Evolutionary conservation across 1,139 yeast species (phyloP).

Genomic region (Torulaspora pretoriensis): DNA sequence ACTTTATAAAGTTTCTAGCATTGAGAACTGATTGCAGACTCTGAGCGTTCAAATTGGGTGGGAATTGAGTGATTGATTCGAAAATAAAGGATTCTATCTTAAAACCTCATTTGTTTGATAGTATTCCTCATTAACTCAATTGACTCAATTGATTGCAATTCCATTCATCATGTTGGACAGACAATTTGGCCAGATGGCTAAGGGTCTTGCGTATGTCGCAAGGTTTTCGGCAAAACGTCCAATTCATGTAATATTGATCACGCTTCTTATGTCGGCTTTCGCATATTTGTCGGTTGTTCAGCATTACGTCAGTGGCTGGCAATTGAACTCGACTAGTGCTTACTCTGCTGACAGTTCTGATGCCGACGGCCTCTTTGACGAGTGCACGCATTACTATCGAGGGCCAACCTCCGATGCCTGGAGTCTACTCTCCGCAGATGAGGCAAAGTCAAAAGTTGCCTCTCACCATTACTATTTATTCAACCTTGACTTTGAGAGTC

Average conservation of each 20-base stretch:
- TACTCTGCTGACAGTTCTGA: constrained; percentile 20
- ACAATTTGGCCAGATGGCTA: constrained; percentile 30
- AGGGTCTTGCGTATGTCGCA: constrained; percentile 48
- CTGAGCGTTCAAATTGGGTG: neutral
- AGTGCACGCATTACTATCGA: constrained; percentile 31
- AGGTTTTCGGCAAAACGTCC: constrained; percentile 76
- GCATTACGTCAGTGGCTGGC: constrained; percentile 51
- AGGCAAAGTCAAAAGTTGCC: constrained; percentile 18
- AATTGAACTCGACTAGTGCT: constrained; percentile 23
- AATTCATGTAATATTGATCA: constrained; percentile 75
- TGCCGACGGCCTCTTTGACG: constrained; percentile 22
- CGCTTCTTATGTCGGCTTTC: constrained; percentile 71
- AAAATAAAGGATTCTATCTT: neutral
- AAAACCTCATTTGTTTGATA: neutral
- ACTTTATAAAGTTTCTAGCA: neutral
- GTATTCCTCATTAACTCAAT: neutral
- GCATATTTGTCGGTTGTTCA: constrained; percentile 82
- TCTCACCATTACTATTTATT: constrained; percentile 31
- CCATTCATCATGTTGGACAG: constrained; percentile 28
- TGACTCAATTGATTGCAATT: neutral
- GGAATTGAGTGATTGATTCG: neutral
- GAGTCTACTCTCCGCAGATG: constrained; percentile 20
- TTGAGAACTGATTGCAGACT: neutral
- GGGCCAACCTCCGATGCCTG: constrained; percentile 22
- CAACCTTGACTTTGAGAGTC: constrained; percentile 27